Base-by-base conservation (phyloP, 768 basidiomycete species). In the Collybia nuda region DNA sequence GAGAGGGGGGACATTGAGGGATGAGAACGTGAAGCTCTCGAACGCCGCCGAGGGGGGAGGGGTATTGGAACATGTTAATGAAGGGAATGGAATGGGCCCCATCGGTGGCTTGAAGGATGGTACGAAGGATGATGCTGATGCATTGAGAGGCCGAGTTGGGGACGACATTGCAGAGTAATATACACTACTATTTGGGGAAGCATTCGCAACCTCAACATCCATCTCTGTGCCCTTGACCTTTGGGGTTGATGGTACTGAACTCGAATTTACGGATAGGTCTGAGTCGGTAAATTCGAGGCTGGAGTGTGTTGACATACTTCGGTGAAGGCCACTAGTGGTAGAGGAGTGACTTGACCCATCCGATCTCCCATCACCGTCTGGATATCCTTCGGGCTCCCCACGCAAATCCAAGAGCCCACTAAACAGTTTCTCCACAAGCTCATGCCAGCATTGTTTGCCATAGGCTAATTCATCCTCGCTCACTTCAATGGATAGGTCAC, bases 171-270 rank as follows among this genome's bases (percentile, higher is more conserved):
- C 28, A 51, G 53, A 48, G 54, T 54, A 52, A 48, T 56, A 28
- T 39, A 43, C 47, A 56, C 54, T 62, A 44, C 56, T 58, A 40
- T 17, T 26, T 29, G 67, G 67, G 26, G 70, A 74, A 40, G 52
- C 54, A 44, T 62, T 62, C 52, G 72, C 70, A 37, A 73, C 64
- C 40, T 66, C 62, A 21, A 73, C 67, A 43, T 70, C 66, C 11
- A 69, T 64, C 17, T 73, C 71, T 14, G 65, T 61, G n/a, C 59
- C 51, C 51, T 65, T 72, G 28, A 70, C 68, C 44, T 74, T 75
- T 11, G 81, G 80, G 7, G 80, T 81, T n/a, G 73, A 70, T n/a
- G 80, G 80, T 53, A 69, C 69, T 5, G 74, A 70, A 44, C 72
- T 65, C 2, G 77, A 80, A 39, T 72, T 68, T 29, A 74, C 67